A percentile compares a stretch with the other conserved stretches of the same genome.
phyloP scores from a whole-genome alignment of 1,284 basidiomycete species.

The Sphagnurus paluster region DNA sequence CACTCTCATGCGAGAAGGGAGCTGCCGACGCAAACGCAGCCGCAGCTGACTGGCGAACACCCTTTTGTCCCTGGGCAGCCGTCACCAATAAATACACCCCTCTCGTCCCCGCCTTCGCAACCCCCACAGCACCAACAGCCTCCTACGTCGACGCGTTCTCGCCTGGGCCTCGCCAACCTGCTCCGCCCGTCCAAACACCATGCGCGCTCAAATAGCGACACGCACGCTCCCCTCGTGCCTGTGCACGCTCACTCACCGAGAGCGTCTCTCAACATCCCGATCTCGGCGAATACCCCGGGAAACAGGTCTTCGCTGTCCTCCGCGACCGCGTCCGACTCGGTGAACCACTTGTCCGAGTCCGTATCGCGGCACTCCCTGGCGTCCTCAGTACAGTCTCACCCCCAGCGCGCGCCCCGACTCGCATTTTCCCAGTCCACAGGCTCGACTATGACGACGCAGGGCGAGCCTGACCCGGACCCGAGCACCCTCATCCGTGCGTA shows the following conservation, averaged over 20 bases:
- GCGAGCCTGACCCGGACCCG: conserved; percentile 44
- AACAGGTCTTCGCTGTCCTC: conserved; percentile 4
- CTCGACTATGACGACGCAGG: too few species aligned
- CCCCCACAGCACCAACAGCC: conserved; percentile 10
- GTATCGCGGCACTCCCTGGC: conserved; percentile 17
- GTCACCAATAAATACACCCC: conserved; percentile 1
- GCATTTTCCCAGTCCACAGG: too few species aligned
- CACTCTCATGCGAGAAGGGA: too few species aligned
- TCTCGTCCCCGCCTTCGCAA: too few species aligned
- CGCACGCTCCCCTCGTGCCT: conserved; percentile 17
- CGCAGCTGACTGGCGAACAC: conserved; percentile 15
- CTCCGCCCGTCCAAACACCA: conserved; percentile 34
- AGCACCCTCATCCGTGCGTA: conserved; percentile 64
- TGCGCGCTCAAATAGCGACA: conserved; percentile 39
- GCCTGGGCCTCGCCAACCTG: conserved; percentile 25
- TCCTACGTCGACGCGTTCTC: conserved; percentile 18
- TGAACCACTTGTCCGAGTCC: conserved; percentile 1
- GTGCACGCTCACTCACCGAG: conserved; percentile 30
- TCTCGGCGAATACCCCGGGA: too few species aligned
- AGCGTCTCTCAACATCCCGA: conserved; percentile 35
- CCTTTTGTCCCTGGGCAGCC: conserved; percentile 15
- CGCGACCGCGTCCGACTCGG: neutral
- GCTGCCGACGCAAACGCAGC: conserved; percentile 15
- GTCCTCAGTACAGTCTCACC: too few species aligned
- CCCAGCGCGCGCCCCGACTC: too few species aligned